Conservation (phyloP, 2,329 filamentous ascomycete genomes). For the Colletotrichum orchidophilum region DNA sequence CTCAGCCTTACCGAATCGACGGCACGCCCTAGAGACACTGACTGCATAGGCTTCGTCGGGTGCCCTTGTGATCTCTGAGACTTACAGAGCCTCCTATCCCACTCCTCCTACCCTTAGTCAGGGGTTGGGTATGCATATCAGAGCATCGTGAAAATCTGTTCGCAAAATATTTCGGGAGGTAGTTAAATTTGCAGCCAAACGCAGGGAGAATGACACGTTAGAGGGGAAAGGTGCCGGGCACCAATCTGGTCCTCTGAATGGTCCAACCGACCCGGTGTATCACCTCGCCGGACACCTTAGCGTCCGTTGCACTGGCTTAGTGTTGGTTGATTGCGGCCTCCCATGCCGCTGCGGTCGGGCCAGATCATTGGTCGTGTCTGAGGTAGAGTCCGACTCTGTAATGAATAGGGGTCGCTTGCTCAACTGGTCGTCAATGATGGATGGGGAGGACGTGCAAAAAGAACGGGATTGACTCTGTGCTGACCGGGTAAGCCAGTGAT, state of each 20-base stretch:
- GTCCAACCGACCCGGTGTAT: constrained; percentile 4
- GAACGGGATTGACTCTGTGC: not conserved
- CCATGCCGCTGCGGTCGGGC: not conserved
- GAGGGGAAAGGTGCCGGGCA: constrained; percentile 6
- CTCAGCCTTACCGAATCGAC: constrained; percentile 23
- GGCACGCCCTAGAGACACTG: not conserved
- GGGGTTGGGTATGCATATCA: not conserved
- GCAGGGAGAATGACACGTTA: constrained; percentile 25
- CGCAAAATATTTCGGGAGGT: not conserved
- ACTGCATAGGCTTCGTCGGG: not conserved
- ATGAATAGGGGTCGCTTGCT: constrained; percentile 13
- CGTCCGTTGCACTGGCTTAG: constrained; percentile 21
- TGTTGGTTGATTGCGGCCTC: constrained; percentile 16
- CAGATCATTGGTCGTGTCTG: not conserved
- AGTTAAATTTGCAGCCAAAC: not conserved
- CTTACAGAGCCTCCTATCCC: not conserved
- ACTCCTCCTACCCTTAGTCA: not conserved
- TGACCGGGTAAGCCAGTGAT: constrained; percentile 4
- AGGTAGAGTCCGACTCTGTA: constrained; percentile 10
- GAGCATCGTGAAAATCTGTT: not conserved
- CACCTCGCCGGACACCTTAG: not conserved
- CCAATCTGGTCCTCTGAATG: constrained; percentile 7
- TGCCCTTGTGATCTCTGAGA: not conserved
- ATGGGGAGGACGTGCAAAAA: not conserved
- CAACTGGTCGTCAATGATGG: not conserved